Base-by-base conservation (phyloP, 768 basidiomycete genomes). In the Auricularia sp. region DNA sequence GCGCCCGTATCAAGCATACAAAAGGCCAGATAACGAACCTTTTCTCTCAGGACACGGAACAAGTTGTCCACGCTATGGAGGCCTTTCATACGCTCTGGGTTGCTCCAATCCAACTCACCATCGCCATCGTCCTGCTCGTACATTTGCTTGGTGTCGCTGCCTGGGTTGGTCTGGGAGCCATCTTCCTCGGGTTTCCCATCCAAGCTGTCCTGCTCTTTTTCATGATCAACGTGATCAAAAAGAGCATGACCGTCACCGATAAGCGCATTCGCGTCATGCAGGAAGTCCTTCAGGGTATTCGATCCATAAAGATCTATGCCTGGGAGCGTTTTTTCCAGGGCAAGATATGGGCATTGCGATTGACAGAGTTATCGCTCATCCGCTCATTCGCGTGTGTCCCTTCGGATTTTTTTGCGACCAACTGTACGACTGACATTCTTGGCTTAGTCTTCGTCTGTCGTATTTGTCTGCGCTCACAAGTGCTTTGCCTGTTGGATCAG, bases 1-100 rank as follows among this genome's bases (percentile, higher is more conserved):
- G 81, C 61, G 78, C 86, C 8, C 78, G 86, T n/a, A 66, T 81
- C 36, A 77, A 83, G 53, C 85, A 87, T 68, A 83, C 79, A 18
- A 83, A 83, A 51, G 88, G 88, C 0, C 78, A 86, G 69, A 84
- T 88, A 60, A 87, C 83, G 6, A 90, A 86, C 0, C 81, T 89
- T 77, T 85, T 89, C 5, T 84, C 85, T 3, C 61, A 69, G 5
- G 75, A 76, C 61, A 65, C 72, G 1, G 33, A 21, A 44, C 14
- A 29, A 18, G 23, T 35, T 18, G 29, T 35, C 56, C 7, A 8
- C 18, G 34, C 34, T 14, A 8, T 18, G 7, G 23, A 59, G 10
- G 23, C 4, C 23, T 8, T 59, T 59, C 56, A 59, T 29, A 35
- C 29, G 56, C 29, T 59, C 18, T 59, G 34, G 34, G 56, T 33